These are phyloP conservation scores for Heliamphora exappendiculata DNA, from an alignment of 148 eudicot genomes.

Conservation along the genomic window DNA sequence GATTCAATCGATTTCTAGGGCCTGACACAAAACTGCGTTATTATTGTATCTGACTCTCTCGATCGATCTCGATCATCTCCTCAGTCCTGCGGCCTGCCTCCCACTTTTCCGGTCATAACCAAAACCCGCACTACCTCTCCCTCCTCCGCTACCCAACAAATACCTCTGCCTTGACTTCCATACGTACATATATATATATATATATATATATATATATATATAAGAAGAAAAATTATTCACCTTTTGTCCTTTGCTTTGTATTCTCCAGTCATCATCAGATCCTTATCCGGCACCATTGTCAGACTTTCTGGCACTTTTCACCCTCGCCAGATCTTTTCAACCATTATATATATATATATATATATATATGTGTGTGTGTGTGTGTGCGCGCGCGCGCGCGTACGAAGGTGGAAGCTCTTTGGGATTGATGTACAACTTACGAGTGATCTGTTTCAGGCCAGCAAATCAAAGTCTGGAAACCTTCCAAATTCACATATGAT, in stretches of 20 bases:
- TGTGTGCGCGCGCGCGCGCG: not conserved
- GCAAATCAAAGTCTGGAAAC: not conserved
- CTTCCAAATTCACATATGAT: not conserved
- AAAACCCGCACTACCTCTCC: not conserved
- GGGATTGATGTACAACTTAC: not conserved
- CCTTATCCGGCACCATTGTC: too few species aligned
- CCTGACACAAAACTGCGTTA: not conserved
- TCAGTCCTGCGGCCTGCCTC: not conserved
- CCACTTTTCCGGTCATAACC: not conserved
- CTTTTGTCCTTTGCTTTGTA: not conserved
- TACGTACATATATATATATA: too few species aligned
- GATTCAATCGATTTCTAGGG: not conserved
- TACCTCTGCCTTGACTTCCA: not conserved
- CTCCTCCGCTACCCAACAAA: not conserved
- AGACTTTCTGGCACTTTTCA: too few species aligned
- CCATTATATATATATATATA: too few species aligned
- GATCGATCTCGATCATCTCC: not conserved
- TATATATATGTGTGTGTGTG: not conserved
- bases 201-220: too few species aligned
- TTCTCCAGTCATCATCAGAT: not conserved
- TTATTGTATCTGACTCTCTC: not conserved
- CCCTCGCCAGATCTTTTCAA: too few species aligned
- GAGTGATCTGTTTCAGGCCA: not conserved
- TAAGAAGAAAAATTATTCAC: not conserved
- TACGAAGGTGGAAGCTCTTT: not conserved